Percentiles rank a stretch among this genome's conserved stretches.
Conservation (phyloP, 2,329 filamentous ascomycete species). For the Alternaria sp. region DNA sequence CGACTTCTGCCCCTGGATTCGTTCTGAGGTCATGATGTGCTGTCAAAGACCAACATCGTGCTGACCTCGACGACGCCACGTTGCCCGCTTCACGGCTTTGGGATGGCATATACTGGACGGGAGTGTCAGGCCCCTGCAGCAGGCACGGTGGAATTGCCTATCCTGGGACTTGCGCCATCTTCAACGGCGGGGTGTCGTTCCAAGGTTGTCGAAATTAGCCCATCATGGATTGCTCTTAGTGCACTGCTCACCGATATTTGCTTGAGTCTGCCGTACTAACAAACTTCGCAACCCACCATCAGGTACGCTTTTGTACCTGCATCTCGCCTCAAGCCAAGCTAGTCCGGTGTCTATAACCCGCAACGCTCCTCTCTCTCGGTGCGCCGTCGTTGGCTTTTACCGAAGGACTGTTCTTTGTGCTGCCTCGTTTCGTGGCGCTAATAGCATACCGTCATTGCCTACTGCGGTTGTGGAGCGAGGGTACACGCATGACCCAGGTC, state of each 20-base stretch:
- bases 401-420: conserved; percentile 32
- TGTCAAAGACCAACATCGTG: conserved; percentile 20
- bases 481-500: conserved; percentile 42
- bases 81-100: conserved; percentile 15
- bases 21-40: conserved; percentile 14
- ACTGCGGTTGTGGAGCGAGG: conserved; percentile 37
- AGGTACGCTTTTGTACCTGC: conserved; percentile 33
- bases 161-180: conserved; percentile 28
- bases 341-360: conserved; percentile 33
- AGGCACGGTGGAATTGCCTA: conserved; percentile 36
- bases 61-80: conserved; percentile 33
- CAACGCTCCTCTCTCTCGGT: conserved; percentile 31
- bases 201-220: conserved; percentile 36
- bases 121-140: conserved; percentile 30
- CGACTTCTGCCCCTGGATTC: conserved; percentile 18
- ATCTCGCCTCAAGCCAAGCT: conserved; percentile 31
- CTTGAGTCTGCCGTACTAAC: conserved; percentile 28
- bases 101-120: conserved; percentile 19
- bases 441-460: conserved; percentile 37
- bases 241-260: conserved; percentile 41
- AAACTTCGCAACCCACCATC: conserved; percentile 32
- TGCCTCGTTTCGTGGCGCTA: conserved; percentile 30
- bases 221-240: conserved; percentile 28
- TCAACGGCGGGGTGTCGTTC: conserved; percentile 32
- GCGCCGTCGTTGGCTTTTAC: conserved; percentile 31